phyloP scores from a whole-genome alignment of 352 stramenopile genomes.

The Phytopythium kandeliae region DNA sequence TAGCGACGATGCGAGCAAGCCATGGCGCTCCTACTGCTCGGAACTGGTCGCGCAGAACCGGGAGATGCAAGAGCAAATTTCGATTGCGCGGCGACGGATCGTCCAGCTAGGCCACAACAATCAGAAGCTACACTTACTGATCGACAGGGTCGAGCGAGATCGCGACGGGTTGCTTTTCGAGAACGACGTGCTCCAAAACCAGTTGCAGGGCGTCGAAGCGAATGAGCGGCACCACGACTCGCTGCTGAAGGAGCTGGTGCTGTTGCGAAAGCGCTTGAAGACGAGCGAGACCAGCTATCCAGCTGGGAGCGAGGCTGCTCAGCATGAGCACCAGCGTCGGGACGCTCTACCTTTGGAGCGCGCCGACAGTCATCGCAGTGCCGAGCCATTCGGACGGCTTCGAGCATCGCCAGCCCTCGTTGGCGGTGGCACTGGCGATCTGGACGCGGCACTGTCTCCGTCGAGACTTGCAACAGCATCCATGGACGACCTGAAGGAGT shows the following conservation, averaged over 20 bases:
- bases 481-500: conserved; percentile 63
- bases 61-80: conserved; percentile 73
- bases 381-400: background rate
- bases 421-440: background rate
- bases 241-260: conserved; percentile 51
- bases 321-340: background rate
- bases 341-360: background rate
- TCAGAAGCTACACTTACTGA: conserved; percentile 75
- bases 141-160: conserved; percentile 81
- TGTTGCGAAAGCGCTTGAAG: conserved; percentile 37
- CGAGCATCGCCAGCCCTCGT: background rate
- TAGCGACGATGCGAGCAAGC: conserved; percentile 19
- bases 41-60: conserved; percentile 67
- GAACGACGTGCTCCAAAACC: conserved; percentile 74
- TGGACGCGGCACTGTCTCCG: conserved; percentile 1
- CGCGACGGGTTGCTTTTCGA: conserved; percentile 76
- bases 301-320: background rate
- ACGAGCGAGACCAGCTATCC: conserved; percentile 17
- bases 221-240: conserved; percentile 65
- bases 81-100: conserved; percentile 50
- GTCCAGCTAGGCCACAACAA: conserved; percentile 75
- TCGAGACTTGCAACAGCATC: conserved; percentile 16
- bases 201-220: conserved; percentile 63
- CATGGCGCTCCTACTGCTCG: conserved; percentile 71
- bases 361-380: background rate